Evolutionary conservation across 2,329 filamentous ascomycete genomes (phyloP).

Genomic region (Colletotrichum zoysiae): DNA sequence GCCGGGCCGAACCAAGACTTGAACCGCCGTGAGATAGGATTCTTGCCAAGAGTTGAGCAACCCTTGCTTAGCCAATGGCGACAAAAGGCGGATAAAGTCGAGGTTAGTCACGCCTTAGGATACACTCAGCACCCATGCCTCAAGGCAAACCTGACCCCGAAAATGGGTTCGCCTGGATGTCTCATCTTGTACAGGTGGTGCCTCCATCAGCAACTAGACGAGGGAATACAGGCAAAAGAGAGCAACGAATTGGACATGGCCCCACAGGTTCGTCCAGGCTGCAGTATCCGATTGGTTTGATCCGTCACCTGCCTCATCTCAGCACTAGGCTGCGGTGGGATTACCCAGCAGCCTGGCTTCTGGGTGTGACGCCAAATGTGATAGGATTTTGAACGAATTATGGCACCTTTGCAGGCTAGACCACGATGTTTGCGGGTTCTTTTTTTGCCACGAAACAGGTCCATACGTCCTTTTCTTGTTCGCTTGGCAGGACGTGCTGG

Average conservation of each 20-base stretch:
- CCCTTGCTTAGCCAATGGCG: conserved; percentile 2
- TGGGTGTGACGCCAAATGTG: conserved; percentile 3
- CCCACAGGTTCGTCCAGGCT: conserved; percentile 8
- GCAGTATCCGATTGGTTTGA: background rate
- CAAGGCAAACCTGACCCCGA: background rate
- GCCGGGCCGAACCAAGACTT: background rate
- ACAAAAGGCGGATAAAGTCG: background rate
- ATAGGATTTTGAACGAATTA: background rate
- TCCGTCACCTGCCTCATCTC: background rate
- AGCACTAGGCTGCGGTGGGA: background rate
- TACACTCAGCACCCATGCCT: background rate
- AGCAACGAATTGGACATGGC: background rate
- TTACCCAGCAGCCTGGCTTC: conserved; percentile 11
- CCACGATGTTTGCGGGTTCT: too few species aligned
- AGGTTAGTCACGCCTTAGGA: background rate
- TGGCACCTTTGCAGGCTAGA: background rate
- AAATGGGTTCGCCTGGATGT: background rate
- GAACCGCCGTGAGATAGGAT: conserved; percentile 20
- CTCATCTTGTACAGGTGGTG: too few species aligned
- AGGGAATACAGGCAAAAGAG: background rate
- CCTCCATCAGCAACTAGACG: background rate
- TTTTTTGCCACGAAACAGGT: background rate
- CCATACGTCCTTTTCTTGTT: background rate
- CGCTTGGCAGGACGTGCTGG: too few species aligned
- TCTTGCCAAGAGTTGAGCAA: conserved; percentile 15